Conservation (phyloP, 2,329 filamentous ascomycete species). For the Cytospora paraplurivora region DNA sequence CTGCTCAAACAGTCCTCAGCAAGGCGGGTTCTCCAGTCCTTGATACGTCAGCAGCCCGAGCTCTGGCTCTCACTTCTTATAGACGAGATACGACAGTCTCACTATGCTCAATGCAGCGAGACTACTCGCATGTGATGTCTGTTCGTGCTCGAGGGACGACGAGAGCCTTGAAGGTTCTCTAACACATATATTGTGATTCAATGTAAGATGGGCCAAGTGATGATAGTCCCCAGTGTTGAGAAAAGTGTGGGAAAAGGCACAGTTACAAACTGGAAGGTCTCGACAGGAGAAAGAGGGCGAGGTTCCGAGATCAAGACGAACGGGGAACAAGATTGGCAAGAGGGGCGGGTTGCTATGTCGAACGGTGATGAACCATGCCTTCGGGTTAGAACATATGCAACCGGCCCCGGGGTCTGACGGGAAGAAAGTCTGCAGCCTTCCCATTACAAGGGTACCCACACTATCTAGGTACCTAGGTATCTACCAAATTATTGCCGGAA, state of each 20-base stretch:
- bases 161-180: not conserved
- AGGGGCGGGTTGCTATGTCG: conserved; percentile 19
- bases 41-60: not conserved
- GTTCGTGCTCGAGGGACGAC: not conserved
- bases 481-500: too few species aligned
- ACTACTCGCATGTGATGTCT: conserved; percentile 10
- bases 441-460: not conserved
- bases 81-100: conserved; percentile 6
- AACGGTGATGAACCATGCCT: conserved; percentile 6
- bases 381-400: not conserved
- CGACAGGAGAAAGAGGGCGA: conserved; percentile 4
- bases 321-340: conserved; percentile 22
- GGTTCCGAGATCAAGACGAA: conserved; percentile 14
- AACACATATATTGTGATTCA: not conserved
- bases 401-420: conserved; percentile 9
- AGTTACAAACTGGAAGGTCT: not conserved
- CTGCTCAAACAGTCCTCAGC: not conserved
- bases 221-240: not conserved
- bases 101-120: not conserved
- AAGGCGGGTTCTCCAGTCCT: not conserved
- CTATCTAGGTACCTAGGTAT: too few species aligned
- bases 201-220: not conserved
- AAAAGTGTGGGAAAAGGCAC: not conserved
- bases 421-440: not conserved
- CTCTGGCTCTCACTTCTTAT: not conserved